Base-by-base conservation (phyloP, 352 stramenopile genomes). In the Phytophthora meadii region DNA sequence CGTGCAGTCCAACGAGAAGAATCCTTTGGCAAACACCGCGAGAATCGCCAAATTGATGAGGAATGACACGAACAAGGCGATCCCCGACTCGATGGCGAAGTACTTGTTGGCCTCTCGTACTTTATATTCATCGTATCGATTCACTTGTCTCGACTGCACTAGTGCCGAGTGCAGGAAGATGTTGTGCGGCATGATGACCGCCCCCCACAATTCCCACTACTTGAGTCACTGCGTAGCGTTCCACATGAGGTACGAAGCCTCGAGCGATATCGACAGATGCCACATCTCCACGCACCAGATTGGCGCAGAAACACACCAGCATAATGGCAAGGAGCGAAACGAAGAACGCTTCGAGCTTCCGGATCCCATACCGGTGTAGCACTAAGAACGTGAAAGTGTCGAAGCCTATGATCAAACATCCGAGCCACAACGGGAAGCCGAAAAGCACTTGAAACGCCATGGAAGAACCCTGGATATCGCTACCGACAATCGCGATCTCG, bases 131-230 rank as follows among this genome's bases (percentile, higher is more conserved):
- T 92, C 76, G 11, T 66, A 52, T 15, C 72, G 79, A 57, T 93
- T 72, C 3, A 93, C 58, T 15, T 76, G 58, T 2, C 36, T 53
- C 0, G 79, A 77, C 48, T 90, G 90, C 24, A 98, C 88, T 1
- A 98, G 79, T 12, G 87, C 95, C 7, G 91, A 98, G 69, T 99
- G 95, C 28, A 99, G 72, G 65, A 97, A 98, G 22, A 99, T 82
- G 54, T 99, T 98, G 78, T 98, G 93, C 1, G 96, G 96, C 96
- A 99, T 99, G 77, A 98, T 97, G 25, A 99, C 93, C 0, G 93
- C 89, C 32, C n/a, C 95, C 96, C 8, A 98, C 62, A 56, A 98
- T 98, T 1, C 92, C 95, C 15, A 97, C 96, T 10, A 86, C 92
- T 52, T 89, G 79, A 12, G 79, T 92, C 54, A 84, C 89, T 7